Conservation (phyloP, 768 basidiomycete genomes). For the Lentinula edodes region DNA sequence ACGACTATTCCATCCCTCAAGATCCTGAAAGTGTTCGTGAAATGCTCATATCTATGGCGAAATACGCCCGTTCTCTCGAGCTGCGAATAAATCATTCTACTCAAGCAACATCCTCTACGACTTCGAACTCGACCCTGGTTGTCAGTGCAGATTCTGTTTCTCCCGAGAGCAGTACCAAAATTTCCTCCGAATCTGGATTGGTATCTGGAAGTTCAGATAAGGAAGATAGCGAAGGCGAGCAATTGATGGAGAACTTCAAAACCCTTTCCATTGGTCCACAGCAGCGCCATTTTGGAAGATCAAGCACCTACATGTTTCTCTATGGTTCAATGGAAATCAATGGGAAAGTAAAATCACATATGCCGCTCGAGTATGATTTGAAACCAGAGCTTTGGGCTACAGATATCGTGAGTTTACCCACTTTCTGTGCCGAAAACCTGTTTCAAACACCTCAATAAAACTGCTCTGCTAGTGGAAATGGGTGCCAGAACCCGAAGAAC, state of each 20-base stretch:
- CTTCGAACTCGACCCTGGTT: neutral
- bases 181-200: neutral
- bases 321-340: neutral
- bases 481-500: neutral
- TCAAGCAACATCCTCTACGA: neutral
- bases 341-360: neutral
- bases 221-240: neutral
- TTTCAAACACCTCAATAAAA: neutral
- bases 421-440: neutral
- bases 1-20: constrained; percentile 2
- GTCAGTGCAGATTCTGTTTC: neutral
- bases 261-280: neutral
- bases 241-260: neutral
- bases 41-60: constrained; percentile 17
- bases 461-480: neutral
- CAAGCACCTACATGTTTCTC: neutral
- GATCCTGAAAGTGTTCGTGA: constrained; percentile 5
- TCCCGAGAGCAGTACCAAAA: neutral
- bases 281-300: constrained; percentile 1
- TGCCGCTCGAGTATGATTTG: neutral
- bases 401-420: neutral
- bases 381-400: neutral
- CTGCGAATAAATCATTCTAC: neutral
- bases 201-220: neutral
- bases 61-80: constrained; percentile 6